Conservation (phyloP, 2,329 filamentous ascomycete species). For the Fusarium veterinarium region DNA sequence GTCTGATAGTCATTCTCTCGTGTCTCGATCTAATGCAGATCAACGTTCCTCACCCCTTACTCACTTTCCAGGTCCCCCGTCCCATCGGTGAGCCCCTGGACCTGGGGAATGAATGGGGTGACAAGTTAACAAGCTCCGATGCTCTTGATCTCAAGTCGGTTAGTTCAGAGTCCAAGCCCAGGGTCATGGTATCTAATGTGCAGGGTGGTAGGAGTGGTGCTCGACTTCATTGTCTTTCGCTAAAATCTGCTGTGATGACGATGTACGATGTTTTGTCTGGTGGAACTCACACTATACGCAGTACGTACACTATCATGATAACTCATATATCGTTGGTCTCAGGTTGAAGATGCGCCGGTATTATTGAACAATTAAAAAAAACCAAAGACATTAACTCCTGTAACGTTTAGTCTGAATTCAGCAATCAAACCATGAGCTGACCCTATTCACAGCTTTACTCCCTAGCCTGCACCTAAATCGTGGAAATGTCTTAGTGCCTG, state of each 20-base stretch:
- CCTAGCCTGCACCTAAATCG: neutral
- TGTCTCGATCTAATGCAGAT: conserved; percentile 14
- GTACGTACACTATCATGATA: conserved; percentile 11
- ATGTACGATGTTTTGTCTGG: neutral
- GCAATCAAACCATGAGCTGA: neutral
- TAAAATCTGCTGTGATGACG: conserved; percentile 19
- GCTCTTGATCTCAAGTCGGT: conserved; percentile 30
- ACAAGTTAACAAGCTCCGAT: conserved; percentile 32
- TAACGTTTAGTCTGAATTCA: neutral
- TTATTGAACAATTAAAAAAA: conserved; percentile 21
- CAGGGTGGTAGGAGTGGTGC: conserved; percentile 3
- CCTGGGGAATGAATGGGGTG: conserved; percentile 37
- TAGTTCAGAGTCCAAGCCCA: conserved; percentile 20
- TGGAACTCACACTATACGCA: neutral
- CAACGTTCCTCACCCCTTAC: conserved; percentile 21
- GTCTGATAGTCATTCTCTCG: neutral
- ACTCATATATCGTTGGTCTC: conserved; percentile 18
- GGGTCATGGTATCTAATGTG: conserved; percentile 25
- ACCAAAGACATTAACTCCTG: neutral
- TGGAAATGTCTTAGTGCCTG: conserved; percentile 6
- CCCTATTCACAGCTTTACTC: conserved; percentile 2
- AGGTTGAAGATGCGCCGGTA: conserved; percentile 7
- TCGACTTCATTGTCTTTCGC: conserved; percentile 21
- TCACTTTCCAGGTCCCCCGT: conserved; percentile 5
- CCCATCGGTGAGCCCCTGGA: conserved; percentile 22